Base-by-base conservation (phyloP, 495 filamentous ascomycete genomes). In the Neurospora sp. region DNA sequence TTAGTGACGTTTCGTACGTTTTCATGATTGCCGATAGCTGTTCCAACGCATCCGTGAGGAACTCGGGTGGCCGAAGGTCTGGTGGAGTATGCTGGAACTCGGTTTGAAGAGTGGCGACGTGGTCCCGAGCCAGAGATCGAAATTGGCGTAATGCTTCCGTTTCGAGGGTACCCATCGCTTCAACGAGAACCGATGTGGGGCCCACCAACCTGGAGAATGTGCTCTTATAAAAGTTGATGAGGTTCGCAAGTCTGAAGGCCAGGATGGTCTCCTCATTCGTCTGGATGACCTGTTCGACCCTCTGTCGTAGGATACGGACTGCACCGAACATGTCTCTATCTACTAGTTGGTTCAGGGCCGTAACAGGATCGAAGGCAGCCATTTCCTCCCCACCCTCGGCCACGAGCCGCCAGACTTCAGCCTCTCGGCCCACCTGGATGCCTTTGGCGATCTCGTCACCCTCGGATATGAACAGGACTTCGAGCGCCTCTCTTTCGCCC, bases 401-500 rank as follows among this genome's bases (percentile, higher is more conserved):
- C 40, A 81, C 81, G 7, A 88, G 81, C 27, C 90, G 87, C 96
- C 96, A 98, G 1, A 93, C 90, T 81, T 97, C 94, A 74, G 91
- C 96, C 76, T 92, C 93, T 14, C 93, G 84, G 5, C 94, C 94
- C 45, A 92, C 91, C 78, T 94, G 89, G 44, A 99, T 93, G 4
- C 91, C 92, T 72, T 89, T 91, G 42, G 91, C 92, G 74, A 97
- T 92, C 74, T 97, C 93, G 72, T 96, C 92, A n/a, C 93, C 94
- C 71, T 97, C 94, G 2, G 91, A 89, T 41, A 97, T 91, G 78
- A 98, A 98, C 5, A 99, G 83, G 4, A 92, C 89, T 78, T 98
- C 96, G 20, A 99, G 85, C 3, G 95, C 93, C 81, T 99, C 96
- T 59, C 93, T 88, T 81, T 99, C 96, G 22, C 94, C 94, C 0